Conservation (phyloP, 2,329 filamentous ascomycete genomes). For the Lecanicillium sp. region DNA sequence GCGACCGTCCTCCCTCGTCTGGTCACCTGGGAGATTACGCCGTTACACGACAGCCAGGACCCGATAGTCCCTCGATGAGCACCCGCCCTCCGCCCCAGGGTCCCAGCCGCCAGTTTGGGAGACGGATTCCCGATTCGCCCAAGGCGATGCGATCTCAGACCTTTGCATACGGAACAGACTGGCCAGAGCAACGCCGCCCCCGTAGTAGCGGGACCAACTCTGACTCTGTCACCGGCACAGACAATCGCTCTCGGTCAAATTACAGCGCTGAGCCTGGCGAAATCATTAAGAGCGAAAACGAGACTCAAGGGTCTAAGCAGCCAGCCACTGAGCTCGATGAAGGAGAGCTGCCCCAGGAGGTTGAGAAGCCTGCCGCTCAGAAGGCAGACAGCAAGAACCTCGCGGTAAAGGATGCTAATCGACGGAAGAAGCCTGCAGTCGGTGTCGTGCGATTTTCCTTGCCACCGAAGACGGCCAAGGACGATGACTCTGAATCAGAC, state of each 20-base stretch:
- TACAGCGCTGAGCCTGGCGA: slow-evolving; percentile 44
- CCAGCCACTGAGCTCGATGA: slow-evolving; percentile 7
- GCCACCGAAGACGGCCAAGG: slow-evolving; percentile 30
- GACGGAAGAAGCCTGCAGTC: slow-evolving; percentile 25
- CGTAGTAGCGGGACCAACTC: slow-evolving; percentile 49
- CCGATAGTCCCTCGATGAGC: slow-evolving; percentile 38
- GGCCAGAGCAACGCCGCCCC: slow-evolving; percentile 40
- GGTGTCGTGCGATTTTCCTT: slow-evolving; percentile 34
- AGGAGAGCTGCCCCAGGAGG: slow-evolving; percentile 15
- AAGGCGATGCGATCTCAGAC: slow-evolving; percentile 45
- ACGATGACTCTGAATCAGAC: slow-evolving; percentile 41
- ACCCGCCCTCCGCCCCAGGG: neutral
- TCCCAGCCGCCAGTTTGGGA: slow-evolving; percentile 24
- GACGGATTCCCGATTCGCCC: slow-evolving; percentile 47
- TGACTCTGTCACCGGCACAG: slow-evolving; percentile 28
- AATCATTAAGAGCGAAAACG: slow-evolving; percentile 36
- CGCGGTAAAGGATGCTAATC: slow-evolving; percentile 17
- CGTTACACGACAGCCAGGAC: slow-evolving; percentile 27
- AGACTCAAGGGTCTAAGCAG: slow-evolving; percentile 20
- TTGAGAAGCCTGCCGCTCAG: slow-evolving; percentile 8
- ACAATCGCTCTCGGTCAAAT: slow-evolving; percentile 33
- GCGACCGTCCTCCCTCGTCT: slow-evolving; percentile 13
- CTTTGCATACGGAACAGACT: slow-evolving; percentile 37
- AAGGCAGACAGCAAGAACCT: neutral
- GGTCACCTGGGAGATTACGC: slow-evolving; percentile 7